These are phyloP conservation scores for Cryptomeria japonica DNA, from an alignment of 75 land plant species.

Conservation along the genomic window DNA sequence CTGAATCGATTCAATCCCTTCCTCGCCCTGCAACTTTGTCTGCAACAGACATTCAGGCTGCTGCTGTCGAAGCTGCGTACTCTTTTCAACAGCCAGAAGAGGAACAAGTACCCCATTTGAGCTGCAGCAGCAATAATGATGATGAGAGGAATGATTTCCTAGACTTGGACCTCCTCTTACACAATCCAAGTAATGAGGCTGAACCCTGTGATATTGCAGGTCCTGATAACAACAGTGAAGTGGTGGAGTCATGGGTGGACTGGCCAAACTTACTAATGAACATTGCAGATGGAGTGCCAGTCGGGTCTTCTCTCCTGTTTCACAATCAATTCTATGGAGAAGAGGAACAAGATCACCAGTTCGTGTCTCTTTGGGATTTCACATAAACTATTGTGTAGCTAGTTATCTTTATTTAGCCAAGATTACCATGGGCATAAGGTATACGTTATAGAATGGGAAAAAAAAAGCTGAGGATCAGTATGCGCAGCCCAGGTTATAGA, in stretches of 20 bases:
- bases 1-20: constrained; percentile 11
- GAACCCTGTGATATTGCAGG: not conserved
- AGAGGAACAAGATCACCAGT: too few relatives aligned
- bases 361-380: too few relatives aligned
- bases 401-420: too few relatives aligned
- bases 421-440: too few relatives aligned
- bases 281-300: not conserved
- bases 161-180: not conserved
- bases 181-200: not conserved
- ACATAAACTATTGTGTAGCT: too few relatives aligned
- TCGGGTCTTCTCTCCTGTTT: too few relatives aligned
- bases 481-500: too few relatives aligned
- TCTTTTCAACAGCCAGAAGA: not conserved
- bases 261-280: not conserved
- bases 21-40: constrained; percentile 1
- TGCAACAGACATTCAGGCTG: constrained; percentile 9
- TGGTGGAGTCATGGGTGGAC: not conserved
- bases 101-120: not conserved
- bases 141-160: not conserved
- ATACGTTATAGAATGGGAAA: too few relatives aligned
- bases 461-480: too few relatives aligned
- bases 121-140: not conserved
- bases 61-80: constrained; percentile 7
- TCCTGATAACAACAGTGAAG: not conserved
- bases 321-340: too few relatives aligned